phyloP scores from a whole-genome alignment of 176 grass and related monocot species.

The Luzula sylvatica region DNA sequence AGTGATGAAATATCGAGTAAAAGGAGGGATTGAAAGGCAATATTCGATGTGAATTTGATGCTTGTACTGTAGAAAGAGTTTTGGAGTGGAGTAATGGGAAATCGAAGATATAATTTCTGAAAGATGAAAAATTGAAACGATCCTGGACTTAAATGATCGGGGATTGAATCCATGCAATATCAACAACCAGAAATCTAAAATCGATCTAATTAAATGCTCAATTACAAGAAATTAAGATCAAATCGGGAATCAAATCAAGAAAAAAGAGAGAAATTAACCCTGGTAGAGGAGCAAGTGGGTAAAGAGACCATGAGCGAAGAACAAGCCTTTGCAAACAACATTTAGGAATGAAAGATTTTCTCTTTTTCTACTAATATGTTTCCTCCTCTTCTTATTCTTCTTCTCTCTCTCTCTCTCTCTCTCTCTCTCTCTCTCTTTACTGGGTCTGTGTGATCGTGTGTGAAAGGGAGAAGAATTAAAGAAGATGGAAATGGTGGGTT shows the following conservation, averaged over 20 bases:
- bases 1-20: not conserved
- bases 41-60: not conserved
- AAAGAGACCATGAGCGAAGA: slow-evolving; percentile 63
- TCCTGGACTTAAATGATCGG: slow-evolving; percentile 16
- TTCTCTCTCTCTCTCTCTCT: not conserved
- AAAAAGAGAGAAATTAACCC: slow-evolving; percentile 37
- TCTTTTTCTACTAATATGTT: no score
- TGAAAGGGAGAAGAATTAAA: not conserved
- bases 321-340: slow-evolving; percentile 74
- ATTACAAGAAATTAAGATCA: slow-evolving; percentile 9
- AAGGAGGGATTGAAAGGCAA: not conserved
- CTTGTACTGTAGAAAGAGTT: not conserved
- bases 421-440: slow-evolving; percentile 5
- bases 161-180: not conserved
- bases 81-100: no score
- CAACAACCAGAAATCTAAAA: not conserved
- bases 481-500: not conserved
- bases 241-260: not conserved
- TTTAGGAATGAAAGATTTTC: slow-evolving; percentile 14
- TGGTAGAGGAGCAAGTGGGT: slow-evolving; percentile 63
- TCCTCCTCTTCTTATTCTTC: slow-evolving; percentile 13
- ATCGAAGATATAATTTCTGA: no score
- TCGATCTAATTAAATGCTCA: not conserved
- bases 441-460: no score
- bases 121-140: not conserved